Evolutionary conservation across 1,284 basidiomycete species (phyloP), one percentile per base, ranked within the genome.

Genomic region (Naganishia liquefaciens): DNA sequence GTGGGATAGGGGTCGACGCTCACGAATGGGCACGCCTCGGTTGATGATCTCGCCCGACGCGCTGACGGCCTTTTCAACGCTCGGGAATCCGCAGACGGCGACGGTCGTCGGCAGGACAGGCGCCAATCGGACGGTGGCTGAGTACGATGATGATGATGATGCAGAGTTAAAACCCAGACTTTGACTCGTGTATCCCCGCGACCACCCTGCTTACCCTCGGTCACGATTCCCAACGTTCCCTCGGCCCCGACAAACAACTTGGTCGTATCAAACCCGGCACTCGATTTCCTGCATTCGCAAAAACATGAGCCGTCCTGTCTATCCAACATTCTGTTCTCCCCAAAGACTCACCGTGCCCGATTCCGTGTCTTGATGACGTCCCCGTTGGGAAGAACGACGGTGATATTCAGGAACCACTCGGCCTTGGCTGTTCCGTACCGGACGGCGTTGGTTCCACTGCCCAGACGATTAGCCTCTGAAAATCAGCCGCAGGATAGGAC

Each of bases 171-270:
- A n/a, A n/a, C n/a, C n/a, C n/a, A 33, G 30, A 33, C 10, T 5
- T 33, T 5, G 30, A 33, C 30, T 33, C n/a, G n/a, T n/a, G n/a
- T 33, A 33, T 33, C 30, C 30, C 10, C 30, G 10, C 30, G 30
- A 10, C n/a, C 33, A 37, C 10, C 33, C 9, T 37, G 33, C 33
- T 37, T 65, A 87, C 88, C 87, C 83, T 96, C 93, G 0, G 91
- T 94, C 39, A 97, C 84, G 62, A 98, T 91, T 0, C 94, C 94
- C 27, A 97, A 80, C 0, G 93, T 97, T 0, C 94, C 94, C 75
- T 98, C 94, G 0, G 93, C 90, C 21, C 94, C 93, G 60, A 96
- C 89, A 79, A 97, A 97, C 19, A 97, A 78, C 71, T 94, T 93
- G 1, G 92, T 94, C 1, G 86, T 82, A 72, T 98, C 93, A 62